phyloP scores from a whole-genome alignment of 2,329 filamentous ascomycete genomes.

The Dactylellina drechsleri region DNA sequence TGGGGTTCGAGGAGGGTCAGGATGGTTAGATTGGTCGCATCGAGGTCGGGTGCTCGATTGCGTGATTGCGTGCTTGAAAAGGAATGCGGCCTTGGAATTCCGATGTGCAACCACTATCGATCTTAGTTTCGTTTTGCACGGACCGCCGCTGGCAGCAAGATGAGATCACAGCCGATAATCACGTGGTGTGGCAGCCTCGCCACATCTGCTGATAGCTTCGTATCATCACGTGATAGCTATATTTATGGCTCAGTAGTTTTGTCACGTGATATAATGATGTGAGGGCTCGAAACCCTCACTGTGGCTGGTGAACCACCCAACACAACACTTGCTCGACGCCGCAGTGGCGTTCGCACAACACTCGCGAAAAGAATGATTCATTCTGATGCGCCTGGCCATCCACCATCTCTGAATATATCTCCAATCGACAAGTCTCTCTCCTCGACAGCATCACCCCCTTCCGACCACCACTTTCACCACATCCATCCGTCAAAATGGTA shows the following conservation, averaged over 20 bases:
- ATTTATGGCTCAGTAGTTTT: constrained; percentile 6
- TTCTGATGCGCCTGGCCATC: neutral
- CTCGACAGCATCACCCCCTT: constrained; percentile 28
- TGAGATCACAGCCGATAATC: constrained; percentile 1
- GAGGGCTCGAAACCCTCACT: constrained; percentile 52
- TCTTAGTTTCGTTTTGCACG: too few relatives aligned
- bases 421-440: constrained; percentile 37
- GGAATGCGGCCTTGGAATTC: constrained; percentile 17
- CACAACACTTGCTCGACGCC: constrained; percentile 1
- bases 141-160: neutral
- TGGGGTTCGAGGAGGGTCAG: neutral
- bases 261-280: constrained; percentile 17
- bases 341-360: constrained; percentile 47
- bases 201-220: constrained; percentile 4
- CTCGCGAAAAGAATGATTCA: constrained; percentile 44
- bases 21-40: constrained; percentile 19
- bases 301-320: constrained; percentile 21
- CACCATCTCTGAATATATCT: constrained; percentile 40
- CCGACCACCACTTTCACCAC: constrained; percentile 22
- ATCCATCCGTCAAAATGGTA: constrained; percentile 54
- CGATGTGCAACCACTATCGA: neutral
- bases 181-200: constrained; percentile 2
- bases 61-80: constrained; percentile 45
- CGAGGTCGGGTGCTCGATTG: constrained; percentile 44
- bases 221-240: constrained; percentile 25